A percentile compares a stretch with the other conserved stretches of the same genome.
Conservation (phyloP, 2,329 filamentous ascomycete species). For the Penicillium verrucosum region DNA sequence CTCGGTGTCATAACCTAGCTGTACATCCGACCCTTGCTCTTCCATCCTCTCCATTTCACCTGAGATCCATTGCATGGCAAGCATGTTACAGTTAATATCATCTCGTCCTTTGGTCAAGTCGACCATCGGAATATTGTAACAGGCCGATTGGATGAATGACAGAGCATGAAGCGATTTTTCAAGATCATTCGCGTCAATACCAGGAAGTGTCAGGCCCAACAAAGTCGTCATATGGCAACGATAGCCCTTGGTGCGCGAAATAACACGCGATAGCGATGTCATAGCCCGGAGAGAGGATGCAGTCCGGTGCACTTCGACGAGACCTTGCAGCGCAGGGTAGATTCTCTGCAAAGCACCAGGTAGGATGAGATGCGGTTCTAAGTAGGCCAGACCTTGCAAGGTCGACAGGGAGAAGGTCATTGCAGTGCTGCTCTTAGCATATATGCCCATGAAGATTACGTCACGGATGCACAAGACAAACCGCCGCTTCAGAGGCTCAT, state of each 20-base stretch:
- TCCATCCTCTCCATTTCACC: slow-evolving; percentile 94
- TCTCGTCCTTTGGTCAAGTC: slow-evolving; percentile 69
- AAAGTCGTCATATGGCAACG: slow-evolving; percentile 92
- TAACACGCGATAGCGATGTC: slow-evolving; percentile 86
- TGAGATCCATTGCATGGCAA: slow-evolving; percentile 91
- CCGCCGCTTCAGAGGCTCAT: slow-evolving; percentile 73
- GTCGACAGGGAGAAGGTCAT: slow-evolving; percentile 90
- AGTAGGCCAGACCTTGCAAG: slow-evolving; percentile 80
- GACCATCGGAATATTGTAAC: slow-evolving; percentile 91
- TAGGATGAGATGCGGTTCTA: slow-evolving; percentile 87
- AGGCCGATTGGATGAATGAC: slow-evolving; percentile 91
- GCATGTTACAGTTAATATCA: slow-evolving; percentile 66
- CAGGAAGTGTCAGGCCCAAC: slow-evolving; percentile 86
- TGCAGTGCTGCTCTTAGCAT: slow-evolving; percentile 88
- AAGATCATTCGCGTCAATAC: slow-evolving; percentile 95
- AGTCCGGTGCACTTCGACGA: slow-evolving; percentile 95
- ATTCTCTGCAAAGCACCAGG: slow-evolving; percentile 93
- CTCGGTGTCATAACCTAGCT: slow-evolving; percentile 79
- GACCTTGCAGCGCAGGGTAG: slow-evolving; percentile 91
- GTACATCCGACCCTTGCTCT: slow-evolving; percentile 75
- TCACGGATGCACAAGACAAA: slow-evolving; percentile 88
- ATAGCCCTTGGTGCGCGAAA: slow-evolving; percentile 92
- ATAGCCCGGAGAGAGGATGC: slow-evolving; percentile 88
- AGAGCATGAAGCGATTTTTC: slow-evolving; percentile 94
- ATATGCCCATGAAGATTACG: slow-evolving; percentile 97